Base-by-base conservation (phyloP, 768 basidiomycete genomes). In the Auriculariales sp. region DNA sequence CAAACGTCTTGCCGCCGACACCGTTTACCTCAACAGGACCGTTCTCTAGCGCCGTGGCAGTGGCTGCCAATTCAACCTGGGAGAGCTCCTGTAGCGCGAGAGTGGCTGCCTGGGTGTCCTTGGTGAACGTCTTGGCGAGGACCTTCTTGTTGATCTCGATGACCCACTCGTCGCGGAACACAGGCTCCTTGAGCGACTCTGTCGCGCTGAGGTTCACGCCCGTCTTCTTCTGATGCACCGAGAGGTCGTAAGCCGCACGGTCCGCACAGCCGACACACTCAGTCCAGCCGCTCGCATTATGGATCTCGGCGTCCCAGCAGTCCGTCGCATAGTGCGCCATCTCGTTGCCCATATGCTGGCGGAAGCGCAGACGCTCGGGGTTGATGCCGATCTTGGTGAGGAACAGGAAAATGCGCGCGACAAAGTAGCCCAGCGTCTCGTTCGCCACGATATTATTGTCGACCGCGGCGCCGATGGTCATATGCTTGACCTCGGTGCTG, bases 251-350 rank as follows among this genome's bases (percentile, higher is more conserved):
- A 46, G 95, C 94, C 1, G 92, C 89, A 44, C 95, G 84, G 66
- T 99, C 95, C 30, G 95, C 95, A 67, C 95, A 99, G 7, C 95
- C 95, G 49, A 98, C 93, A 64, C 95, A 99, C 68, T 99, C 95
- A 48, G 90, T 94, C 95, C 95, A 99, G 39, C 83, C 79, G 54
- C 82, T 83, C 46, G 88, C 85, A 49, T 88, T 91, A 54, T 91
- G 76, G 55, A 98, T 97, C 70, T 99, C 95, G 35, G 93, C 95
- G 62, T 99, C 95, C 95, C 95, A 99, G 66, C 95, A 99, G 67
- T 98, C 94, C 32, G 91, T 78, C 49, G 95, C 94, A 64, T 99
- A 99, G 65, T 98, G 95, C 1, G 95, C 95, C 94, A 98, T 98
- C 71, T 98, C 95, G 67, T 98, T 99, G 31, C 68, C 75, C 95